Percentiles rank a stretch among this genome's conserved stretches.
These are phyloP conservation scores for Irpex sp. DNA, from an alignment of 1,284 basidiomycete genomes.

Conservation along the genomic window DNA sequence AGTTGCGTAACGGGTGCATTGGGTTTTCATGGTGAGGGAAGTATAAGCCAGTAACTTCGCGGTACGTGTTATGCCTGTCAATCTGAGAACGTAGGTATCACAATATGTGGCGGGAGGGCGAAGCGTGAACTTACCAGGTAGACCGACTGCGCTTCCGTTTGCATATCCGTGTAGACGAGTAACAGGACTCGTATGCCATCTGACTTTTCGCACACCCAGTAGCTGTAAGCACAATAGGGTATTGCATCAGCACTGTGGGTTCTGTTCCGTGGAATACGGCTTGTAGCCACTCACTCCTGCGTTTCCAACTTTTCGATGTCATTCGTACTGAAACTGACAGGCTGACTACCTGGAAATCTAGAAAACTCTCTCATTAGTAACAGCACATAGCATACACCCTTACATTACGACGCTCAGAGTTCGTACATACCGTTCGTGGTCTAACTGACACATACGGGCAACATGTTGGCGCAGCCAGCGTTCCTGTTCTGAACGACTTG, in stretches of 20 bases:
- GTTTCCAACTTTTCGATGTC: slow-evolving; percentile 75
- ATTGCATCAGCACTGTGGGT: not conserved
- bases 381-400: not conserved
- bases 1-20: slow-evolving; percentile 63
- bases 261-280: not conserved
- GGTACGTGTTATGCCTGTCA: slow-evolving; percentile 91
- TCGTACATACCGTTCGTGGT: slow-evolving; percentile 46
- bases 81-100: slow-evolving; percentile 48
- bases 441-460: slow-evolving; percentile 58
- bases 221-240: slow-evolving; percentile 43
- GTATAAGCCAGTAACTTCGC: slow-evolving; percentile 66
- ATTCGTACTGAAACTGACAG: slow-evolving; percentile 74
- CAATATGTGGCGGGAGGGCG: no score
- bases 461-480: slow-evolving; percentile 60
- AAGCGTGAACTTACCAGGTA: slow-evolving; percentile 60
- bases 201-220: slow-evolving; percentile 99
- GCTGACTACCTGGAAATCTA: slow-evolving; percentile 90
- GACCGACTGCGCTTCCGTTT: slow-evolving; percentile 63
- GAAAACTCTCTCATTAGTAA: not conserved
- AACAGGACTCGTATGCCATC: slow-evolving; percentile 93
- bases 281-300: slow-evolving; percentile 63
- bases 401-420: not conserved
- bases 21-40: slow-evolving; percentile 85
- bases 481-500: slow-evolving; percentile 51
- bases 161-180: slow-evolving; percentile 70